Conservation (phyloP, 176 grass and related monocot species). For the Dendrocalamus sinicus region DNA sequence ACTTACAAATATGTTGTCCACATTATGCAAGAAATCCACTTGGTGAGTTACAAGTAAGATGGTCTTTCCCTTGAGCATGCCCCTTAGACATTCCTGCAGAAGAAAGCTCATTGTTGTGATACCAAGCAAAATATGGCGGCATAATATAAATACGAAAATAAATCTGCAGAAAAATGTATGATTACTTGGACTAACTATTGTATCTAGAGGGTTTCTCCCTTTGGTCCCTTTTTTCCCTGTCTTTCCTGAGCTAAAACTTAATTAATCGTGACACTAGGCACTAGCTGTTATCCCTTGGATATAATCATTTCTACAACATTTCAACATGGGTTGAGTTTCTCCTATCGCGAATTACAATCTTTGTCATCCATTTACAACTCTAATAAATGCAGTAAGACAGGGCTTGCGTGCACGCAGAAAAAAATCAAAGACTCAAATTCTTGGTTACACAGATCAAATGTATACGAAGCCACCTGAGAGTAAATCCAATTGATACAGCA, state of each 20-base stretch:
- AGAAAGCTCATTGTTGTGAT: constrained; percentile 17
- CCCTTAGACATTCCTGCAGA: constrained; percentile 65
- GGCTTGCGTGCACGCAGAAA: not conserved
- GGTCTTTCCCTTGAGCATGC: constrained; percentile 63
- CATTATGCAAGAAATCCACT: constrained; percentile 83
- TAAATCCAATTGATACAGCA: not conserved
- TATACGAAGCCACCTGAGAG: not conserved
- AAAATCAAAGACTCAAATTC: not conserved
- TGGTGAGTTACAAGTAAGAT: constrained; percentile 83
- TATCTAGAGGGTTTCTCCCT: not conserved
- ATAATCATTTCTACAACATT: not conserved
- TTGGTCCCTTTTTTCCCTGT: not conserved
- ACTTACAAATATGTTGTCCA: constrained; percentile 72
- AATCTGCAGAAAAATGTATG: not conserved
- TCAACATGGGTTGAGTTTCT: not conserved
- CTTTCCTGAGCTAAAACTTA: not conserved
- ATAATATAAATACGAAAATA: not conserved
- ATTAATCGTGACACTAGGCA: not conserved
- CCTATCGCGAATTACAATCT: not conserved
- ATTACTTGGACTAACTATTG: not conserved
- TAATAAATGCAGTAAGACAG: not conserved
- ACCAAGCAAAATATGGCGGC: not conserved
- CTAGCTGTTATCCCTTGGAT: not conserved
- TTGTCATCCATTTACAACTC: not conserved
- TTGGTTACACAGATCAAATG: not conserved